Conservation (phyloP, 306 rosid species). For the Oxytropis ochrocephala region DNA sequence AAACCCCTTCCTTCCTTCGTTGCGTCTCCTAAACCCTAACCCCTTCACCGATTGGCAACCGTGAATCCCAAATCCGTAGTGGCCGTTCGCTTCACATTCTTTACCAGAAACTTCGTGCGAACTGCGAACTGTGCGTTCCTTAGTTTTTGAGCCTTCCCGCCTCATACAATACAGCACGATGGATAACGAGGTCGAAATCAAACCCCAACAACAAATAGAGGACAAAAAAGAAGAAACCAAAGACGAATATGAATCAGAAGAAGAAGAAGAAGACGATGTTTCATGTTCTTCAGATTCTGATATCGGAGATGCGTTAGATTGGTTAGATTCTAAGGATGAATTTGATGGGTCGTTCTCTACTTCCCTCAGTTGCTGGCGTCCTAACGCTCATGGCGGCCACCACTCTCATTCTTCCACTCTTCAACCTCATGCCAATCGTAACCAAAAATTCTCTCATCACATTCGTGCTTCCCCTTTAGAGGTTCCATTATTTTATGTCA, state of each 20-base stretch:
- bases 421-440: conserved; percentile 76
- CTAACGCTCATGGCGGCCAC: conserved; percentile 84
- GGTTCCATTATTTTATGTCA: conserved; percentile 26
- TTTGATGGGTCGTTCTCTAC: conserved; percentile 40
- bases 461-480: conserved; percentile 80
- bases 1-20: no score
- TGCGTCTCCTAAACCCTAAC: no score
- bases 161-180: not conserved
- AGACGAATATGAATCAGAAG: not conserved
- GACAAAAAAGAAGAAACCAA: not conserved
- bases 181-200: not conserved
- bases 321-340: conserved; percentile 56
- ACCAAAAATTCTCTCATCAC: conserved; percentile 63
- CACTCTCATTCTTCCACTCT: conserved; percentile 57
- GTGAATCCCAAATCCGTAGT: no score
- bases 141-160: no score
- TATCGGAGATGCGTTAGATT: conserved; percentile 67
- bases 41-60: no score
- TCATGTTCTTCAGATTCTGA: conserved; percentile 67
- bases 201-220: not conserved
- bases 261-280: conserved; percentile 31
- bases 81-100: no score
- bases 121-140: no score
- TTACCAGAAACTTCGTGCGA: no score
- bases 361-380: conserved; percentile 61